Evolutionary conservation across 164 flowering plant genomes (phyloP), one percentile per base, ranked within the genome.

Genomic region (Saururus chinensis): DNA sequence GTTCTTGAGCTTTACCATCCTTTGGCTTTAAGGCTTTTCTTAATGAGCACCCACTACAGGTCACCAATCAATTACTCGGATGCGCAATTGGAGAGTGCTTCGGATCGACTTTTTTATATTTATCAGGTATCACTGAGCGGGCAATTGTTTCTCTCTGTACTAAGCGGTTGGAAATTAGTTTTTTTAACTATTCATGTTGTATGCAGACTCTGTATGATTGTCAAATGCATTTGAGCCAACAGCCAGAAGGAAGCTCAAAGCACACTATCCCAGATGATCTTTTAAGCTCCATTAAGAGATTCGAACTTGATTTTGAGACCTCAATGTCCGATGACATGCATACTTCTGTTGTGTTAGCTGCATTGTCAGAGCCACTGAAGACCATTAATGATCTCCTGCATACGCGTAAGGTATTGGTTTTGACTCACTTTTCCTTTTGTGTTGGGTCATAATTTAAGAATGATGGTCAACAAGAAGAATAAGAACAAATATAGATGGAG

Each of bases 291-390:
- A 80, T 93, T 63, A 73, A 59, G 41, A 81, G 76, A 45, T 86
- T 90, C 66, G 66, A 66, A 19, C 52, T 77, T 66, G 83, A 75
- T 22, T 85, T 88, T 70, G 42, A 75, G 60, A 60, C 72, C 51
- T 85, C 92, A 14, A 93, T 93, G 97, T 81, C 83, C 9, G 97
- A 93, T 70, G 97, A 93, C 74, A 80, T 90, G 66, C 99, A 84
- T 66, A 88, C 97, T 61, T 70, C 86, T 61, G 97, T 82, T 63
- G 84, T 79, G 70, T 70, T 90, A 73, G 85, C 95, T 73, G 86
- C 96, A 51, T 64, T 93, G 12, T 86, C 90, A 51, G 97, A 85
- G 19, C 97, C 97, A 22, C 65, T 93, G 71, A 90, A 87, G 68
- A 70, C 73, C 59, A 86, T 88, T 64, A 93, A 93, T 75, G 99